These are phyloP conservation scores for Citrus reticulata DNA, from an alignment of 345 rosid genomes.

Conservation along the genomic window DNA sequence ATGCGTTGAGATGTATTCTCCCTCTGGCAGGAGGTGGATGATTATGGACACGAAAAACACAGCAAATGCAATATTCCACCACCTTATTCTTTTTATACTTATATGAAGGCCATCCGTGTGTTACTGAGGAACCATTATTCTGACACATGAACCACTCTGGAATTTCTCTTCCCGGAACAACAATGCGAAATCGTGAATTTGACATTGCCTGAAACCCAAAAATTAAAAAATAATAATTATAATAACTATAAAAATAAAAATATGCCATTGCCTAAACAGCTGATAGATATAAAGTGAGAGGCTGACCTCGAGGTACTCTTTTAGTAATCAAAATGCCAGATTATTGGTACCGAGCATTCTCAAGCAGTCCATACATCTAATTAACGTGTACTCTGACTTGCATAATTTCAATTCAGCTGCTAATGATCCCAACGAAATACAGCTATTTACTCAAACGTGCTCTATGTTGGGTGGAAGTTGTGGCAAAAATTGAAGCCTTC, in stretches of 20 bases:
- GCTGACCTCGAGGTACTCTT: neutral
- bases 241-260: neutral
- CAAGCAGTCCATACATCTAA: slow-evolving; percentile 10
- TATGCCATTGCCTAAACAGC: too few species aligned
- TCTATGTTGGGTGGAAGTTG: slow-evolving; percentile 13
- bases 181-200: neutral
- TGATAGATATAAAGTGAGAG: neutral
- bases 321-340: neutral
- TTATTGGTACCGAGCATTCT: neutral
- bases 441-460: neutral
- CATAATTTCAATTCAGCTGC: neutral
- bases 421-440: slow-evolving; percentile 1
- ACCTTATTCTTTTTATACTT: neutral
- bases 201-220: neutral
- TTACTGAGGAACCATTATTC: neutral
- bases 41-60: neutral
- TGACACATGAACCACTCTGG: slow-evolving; percentile 12
- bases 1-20: too few species aligned
- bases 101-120: too few species aligned
- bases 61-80: neutral
- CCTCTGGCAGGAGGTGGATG: neutral
- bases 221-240: neutral
- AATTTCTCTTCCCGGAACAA: slow-evolving; percentile 8
- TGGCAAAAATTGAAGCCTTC: neutral
- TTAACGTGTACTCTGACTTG: neutral